phyloP scores from a whole-genome alignment of 2,329 filamentous ascomycete species.

The Stachybotrys echinatus region DNA sequence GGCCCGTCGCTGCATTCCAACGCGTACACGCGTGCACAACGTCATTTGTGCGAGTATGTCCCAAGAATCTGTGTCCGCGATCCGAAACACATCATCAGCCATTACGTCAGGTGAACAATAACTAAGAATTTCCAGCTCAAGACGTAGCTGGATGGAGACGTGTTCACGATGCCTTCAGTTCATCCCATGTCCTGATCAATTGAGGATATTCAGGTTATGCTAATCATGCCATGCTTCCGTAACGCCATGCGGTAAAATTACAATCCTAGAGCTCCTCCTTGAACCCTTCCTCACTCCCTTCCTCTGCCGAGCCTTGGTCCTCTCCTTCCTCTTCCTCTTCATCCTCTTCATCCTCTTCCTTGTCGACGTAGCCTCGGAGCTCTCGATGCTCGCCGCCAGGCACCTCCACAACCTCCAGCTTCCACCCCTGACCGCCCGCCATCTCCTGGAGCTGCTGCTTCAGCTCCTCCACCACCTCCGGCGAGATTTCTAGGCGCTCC shows the following conservation, averaged over 20 bases:
- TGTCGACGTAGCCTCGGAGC: slow-evolving; percentile 65
- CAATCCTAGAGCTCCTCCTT: slow-evolving; percentile 43
- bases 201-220: background rate
- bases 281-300: slow-evolving; percentile 21
- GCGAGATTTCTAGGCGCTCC: slow-evolving; percentile 60
- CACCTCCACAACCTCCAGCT: slow-evolving; percentile 71
- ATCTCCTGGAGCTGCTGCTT: slow-evolving; percentile 62
- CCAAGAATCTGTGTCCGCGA: too few relatives aligned
- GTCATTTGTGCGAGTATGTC: too few relatives aligned
- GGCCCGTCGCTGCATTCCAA: too few relatives aligned
- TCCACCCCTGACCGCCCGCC: slow-evolving; percentile 71
- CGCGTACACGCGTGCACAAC: too few relatives aligned
- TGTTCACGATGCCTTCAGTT: too few relatives aligned
- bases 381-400: slow-evolving; percentile 50
- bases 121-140: too few relatives aligned
- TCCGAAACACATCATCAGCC: too few relatives aligned
- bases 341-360: slow-evolving; percentile 50
- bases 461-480: slow-evolving; percentile 63
- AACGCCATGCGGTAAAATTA: background rate
- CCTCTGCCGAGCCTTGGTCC: slow-evolving; percentile 8
- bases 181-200: too few relatives aligned
- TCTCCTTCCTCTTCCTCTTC: slow-evolving; percentile 31
- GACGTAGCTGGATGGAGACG: too few relatives aligned
- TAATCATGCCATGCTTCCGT: background rate
- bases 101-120: too few relatives aligned